A percentile compares a stretch with the other conserved stretches of the same genome.
phyloP scores from a whole-genome alignment of 805 yeast species.

The Metschnikowia dekortorum region DNA sequence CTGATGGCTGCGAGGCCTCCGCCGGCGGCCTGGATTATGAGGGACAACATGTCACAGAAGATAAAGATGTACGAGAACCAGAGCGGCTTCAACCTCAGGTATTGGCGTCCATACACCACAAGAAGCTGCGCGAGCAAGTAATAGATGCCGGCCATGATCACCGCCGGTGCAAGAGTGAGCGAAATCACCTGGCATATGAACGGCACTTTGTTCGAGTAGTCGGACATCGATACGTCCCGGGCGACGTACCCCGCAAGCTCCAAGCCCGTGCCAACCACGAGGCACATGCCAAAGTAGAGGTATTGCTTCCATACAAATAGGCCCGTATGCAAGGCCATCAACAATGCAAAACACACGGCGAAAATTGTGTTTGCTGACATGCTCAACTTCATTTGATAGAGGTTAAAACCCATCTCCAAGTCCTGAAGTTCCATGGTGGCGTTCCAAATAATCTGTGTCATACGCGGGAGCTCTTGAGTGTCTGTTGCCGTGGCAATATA shows the following conservation, averaged over 20 bases:
- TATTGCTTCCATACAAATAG: conserved; percentile 45
- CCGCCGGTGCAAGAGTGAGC: conserved; percentile 76
- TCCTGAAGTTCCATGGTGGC: conserved; percentile 20
- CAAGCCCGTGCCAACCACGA: conserved; percentile 50
- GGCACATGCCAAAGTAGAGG: conserved; percentile 62
- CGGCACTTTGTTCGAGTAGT: conserved; percentile 22
- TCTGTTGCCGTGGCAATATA: conserved; percentile 22
- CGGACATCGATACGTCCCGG: conserved; percentile 43
- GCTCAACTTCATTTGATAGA: conserved; percentile 16
- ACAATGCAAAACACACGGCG: conserved; percentile 16
- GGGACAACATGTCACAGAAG: conserved; percentile 56
- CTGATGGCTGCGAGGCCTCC: conserved; percentile 17
- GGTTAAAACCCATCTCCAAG: conserved; percentile 18
- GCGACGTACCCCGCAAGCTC: conserved; percentile 70
- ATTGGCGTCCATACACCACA: conserved; percentile 46
- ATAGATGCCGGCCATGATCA: conserved; percentile 81
- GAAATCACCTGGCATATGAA: conserved; percentile 64
- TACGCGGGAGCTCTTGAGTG: conserved; percentile 18
- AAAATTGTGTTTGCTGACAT: conserved; percentile 10
- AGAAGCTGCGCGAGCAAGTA: conserved; percentile 63
- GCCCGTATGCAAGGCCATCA: conserved; percentile 11
- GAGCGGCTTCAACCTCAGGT: conserved; percentile 52
- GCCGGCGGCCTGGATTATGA: conserved; percentile 33
- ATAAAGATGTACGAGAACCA: conserved; percentile 63
- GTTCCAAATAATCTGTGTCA: conserved; percentile 17